Evolutionary conservation across 352 stramenopile species (phyloP), one percentile per base, ranked within the genome.

Genomic region (Thalassiosira sp.): DNA sequence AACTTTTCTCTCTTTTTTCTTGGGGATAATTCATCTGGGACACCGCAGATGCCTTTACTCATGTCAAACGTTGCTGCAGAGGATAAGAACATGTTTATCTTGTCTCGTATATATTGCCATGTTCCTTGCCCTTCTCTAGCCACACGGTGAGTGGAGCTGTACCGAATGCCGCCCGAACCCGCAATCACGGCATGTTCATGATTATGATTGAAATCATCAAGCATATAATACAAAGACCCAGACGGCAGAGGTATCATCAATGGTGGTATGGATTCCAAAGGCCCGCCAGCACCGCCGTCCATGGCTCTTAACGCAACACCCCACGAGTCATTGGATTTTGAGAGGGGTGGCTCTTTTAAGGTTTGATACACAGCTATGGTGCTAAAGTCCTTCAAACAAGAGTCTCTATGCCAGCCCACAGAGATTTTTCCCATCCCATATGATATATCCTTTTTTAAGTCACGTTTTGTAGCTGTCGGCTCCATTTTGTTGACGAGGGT

Each of bases 131-230:
- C 58, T 72, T 87, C 64, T 65, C 83, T 61, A 20, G 83, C 83
- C 15, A 94, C 91, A 16, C 91, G 80, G 66, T 95, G 91, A 16
- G 91, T 95, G 35, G 72, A 90, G 58, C 78, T 90, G 49, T 92
- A 92, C 27, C 91, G 66, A 35, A 90, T 65, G 16, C 59, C 64
- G 28, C 84, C 67, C 27, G 79, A 85, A n/a, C 89, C 89, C 8
- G 86, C 81, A 22, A 94, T 71, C 0, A 95, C 91, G 58, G 90
- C 89, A 80, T 95, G 91, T 82, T 96, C 91, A 63, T 96, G 89
- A 31, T 93, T 87, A 68, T 95, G 90, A 87, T 96, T 96, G 73
- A 96, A 95, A 54, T 94, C 86, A 52, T 92, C 92, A 10, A 96
- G 66, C 46, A 96, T 79, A 60, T 94, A 96, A 70, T 96, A 96